Conservation (phyloP, 495 filamentous ascomycete genomes). For the Aspergillus homomorphus region DNA sequence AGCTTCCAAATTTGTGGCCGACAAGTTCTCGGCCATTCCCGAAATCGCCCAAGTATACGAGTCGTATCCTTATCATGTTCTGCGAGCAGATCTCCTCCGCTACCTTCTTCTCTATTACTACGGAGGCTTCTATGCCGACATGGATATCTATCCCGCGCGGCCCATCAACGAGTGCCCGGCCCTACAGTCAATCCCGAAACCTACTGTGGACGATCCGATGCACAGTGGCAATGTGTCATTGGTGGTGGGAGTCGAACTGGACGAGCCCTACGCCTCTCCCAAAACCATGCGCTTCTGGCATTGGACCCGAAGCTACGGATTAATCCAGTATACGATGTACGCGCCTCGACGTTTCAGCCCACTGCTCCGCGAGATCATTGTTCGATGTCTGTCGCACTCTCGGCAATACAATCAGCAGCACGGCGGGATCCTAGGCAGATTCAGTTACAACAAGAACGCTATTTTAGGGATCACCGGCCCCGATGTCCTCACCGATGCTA, state of each 20-base stretch:
- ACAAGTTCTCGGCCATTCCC: slow-evolving; percentile 27
- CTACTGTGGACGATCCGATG: slow-evolving; percentile 14
- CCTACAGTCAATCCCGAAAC: slow-evolving; percentile 10
- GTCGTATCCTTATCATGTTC: slow-evolving; percentile 36
- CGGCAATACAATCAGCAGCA: slow-evolving; percentile 29
- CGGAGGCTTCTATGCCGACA: slow-evolving; percentile 52
- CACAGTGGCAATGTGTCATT: slow-evolving; percentile 30
- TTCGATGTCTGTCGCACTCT: slow-evolving; percentile 38
- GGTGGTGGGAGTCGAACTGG: slow-evolving; percentile 40
- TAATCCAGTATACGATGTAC: slow-evolving; percentile 43
- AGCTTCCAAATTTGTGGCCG: slow-evolving; percentile 31
- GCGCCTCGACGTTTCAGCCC: slow-evolving; percentile 42
- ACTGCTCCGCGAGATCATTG: slow-evolving; percentile 33
- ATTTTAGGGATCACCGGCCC: slow-evolving; percentile 39
- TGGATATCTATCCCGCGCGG: slow-evolving; percentile 37
- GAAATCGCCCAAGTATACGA: slow-evolving; percentile 30
- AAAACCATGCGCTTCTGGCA: slow-evolving; percentile 37
- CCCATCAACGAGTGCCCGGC: slow-evolving; percentile 34
- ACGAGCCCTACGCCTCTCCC: slow-evolving; percentile 38
- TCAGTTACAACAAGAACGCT: slow-evolving; percentile 27
- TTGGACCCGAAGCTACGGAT: slow-evolving; percentile 38
- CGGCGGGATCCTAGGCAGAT: slow-evolving; percentile 6
- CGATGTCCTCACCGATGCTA: slow-evolving; percentile 40
- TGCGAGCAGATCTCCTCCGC: slow-evolving; percentile 47
- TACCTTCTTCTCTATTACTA: slow-evolving; percentile 48